A percentile compares a stretch with the other conserved stretches of the same genome.
phyloP scores from a whole-genome alignment of 768 basidiomycete genomes.

The Xerocomellus amylosporus region DNA sequence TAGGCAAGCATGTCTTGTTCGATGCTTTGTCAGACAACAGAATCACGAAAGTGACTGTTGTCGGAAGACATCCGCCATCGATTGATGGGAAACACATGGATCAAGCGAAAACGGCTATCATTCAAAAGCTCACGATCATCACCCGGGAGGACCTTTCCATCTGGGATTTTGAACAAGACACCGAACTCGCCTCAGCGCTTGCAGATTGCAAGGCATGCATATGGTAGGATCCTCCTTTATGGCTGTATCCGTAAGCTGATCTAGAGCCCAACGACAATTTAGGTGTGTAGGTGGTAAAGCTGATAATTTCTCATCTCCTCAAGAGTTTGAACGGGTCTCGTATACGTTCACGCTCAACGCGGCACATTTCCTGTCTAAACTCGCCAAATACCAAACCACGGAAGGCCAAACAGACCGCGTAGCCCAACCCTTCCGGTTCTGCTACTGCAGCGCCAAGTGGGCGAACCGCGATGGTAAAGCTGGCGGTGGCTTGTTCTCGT shows the following conservation, averaged over 20 bases:
- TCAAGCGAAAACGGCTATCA: conserved; percentile 14
- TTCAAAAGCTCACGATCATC: conserved; percentile 23
- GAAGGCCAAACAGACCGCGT: neutral
- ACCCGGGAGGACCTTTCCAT: conserved; percentile 22
- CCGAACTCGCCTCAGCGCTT: conserved; percentile 21
- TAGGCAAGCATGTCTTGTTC: conserved; percentile 20
- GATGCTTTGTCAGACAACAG: conserved; percentile 20
- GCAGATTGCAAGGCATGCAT: conserved; percentile 25
- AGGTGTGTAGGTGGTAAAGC: conserved; percentile 29
- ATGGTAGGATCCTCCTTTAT: conserved; percentile 12
- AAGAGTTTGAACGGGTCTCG: conserved; percentile 28
- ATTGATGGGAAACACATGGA: conserved; percentile 20
- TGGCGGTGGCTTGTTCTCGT: conserved; percentile 10
- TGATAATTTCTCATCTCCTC: conserved; percentile 17
- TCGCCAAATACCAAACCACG: conserved; percentile 9
- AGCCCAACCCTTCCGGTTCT: conserved; percentile 21
- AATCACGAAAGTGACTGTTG: conserved; percentile 25
- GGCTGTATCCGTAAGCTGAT: neutral
- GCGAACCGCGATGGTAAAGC: conserved; percentile 18
- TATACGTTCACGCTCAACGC: conserved; percentile 26
- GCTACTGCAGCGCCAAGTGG: conserved; percentile 28
- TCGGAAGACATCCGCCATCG: conserved; percentile 23
- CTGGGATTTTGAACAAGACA: conserved; percentile 29
- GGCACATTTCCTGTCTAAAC: conserved; percentile 19
- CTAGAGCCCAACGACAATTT: neutral